Percentiles rank a stretch among this genome's conserved stretches.
phyloP scores from a whole-genome alignment of 768 basidiomycete genomes.

The Podaxis pistillaris region DNA sequence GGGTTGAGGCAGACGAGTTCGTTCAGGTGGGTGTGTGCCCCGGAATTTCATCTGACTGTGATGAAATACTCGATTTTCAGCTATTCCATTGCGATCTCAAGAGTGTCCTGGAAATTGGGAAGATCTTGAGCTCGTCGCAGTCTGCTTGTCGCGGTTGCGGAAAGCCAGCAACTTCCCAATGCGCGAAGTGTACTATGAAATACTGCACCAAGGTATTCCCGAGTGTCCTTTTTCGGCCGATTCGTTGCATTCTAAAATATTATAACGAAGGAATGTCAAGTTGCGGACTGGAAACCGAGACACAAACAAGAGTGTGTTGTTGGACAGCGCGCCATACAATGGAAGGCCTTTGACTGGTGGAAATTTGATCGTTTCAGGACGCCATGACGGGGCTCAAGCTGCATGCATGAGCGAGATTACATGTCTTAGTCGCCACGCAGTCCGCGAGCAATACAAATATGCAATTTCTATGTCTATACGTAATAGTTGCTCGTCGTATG shows the following conservation, averaged over 20 bases:
- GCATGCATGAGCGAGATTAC: background rate
- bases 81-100: conserved; percentile 3
- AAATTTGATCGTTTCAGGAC: conserved; percentile 3
- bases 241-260: background rate
- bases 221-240: background rate
- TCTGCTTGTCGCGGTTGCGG: conserved; percentile 9
- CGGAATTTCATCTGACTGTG: background rate
- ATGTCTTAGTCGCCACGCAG: background rate
- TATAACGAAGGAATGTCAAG: conserved; percentile 7
- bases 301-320: conserved; percentile 11
- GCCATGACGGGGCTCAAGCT: background rate
- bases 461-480: no score
- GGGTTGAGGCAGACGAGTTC: conserved; percentile 12
- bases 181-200: conserved; percentile 7
- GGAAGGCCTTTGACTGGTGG: conserved; percentile 8
- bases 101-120: background rate
- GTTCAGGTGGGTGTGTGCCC: background rate
- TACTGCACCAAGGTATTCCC: conserved; percentile 10
- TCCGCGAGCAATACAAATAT: no score
- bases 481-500: no score
- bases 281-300: conserved; percentile 9
- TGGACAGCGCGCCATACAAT: background rate
- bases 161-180: conserved; percentile 4
- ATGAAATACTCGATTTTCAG: background rate
- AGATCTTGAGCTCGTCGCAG: background rate